Percentiles rank a stretch among this genome's conserved stretches.
Conservation (phyloP, 2,329 filamentous ascomycete species). For the Alternaria burnsii region DNA sequence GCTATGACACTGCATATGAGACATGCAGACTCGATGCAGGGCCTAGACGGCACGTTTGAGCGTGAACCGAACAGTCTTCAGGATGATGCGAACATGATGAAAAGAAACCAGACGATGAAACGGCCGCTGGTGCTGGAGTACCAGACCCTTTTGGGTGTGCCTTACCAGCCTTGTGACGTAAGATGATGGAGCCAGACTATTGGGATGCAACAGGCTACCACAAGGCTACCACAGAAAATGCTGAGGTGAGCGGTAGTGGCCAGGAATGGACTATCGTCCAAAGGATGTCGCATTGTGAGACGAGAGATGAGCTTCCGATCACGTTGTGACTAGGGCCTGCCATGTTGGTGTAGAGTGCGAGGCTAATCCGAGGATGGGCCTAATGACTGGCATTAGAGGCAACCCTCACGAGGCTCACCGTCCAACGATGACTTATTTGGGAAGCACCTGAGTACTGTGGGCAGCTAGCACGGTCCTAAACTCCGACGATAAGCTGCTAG, state of each 20-base stretch:
- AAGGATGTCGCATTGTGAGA: conserved; percentile 1
- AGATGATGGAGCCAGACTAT: not conserved
- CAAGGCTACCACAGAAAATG: not conserved
- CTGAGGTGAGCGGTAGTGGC: not conserved
- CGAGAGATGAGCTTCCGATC: not conserved
- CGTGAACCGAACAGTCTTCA: not conserved
- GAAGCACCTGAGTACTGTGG: not conserved
- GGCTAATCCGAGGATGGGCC: not conserved
- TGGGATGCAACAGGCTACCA: conserved; percentile 1
- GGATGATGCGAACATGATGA: not conserved
- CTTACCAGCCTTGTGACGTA: conserved; percentile 1
- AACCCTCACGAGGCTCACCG: not conserved
- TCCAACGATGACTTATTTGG: not conserved
- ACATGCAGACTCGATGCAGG: conserved; percentile 1
- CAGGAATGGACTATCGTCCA: not conserved
- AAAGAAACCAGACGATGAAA: conserved; percentile 9
- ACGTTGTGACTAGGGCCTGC: not conserved
- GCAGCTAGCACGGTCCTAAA: conserved; percentile 24
- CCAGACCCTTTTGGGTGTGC: conserved; percentile 1
- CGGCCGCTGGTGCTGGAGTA: conserved; percentile 5
- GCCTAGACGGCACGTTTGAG: conserved; percentile 2
- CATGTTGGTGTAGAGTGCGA: not conserved
- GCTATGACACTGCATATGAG: conserved; percentile 9
- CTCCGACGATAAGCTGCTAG: conserved; percentile 14
- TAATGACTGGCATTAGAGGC: not conserved